Evolutionary conservation across 2,329 filamentous ascomycete genomes (phyloP), one percentile per base, ranked within the genome.

Genomic region (Verticillium zaregamsianum): DNA sequence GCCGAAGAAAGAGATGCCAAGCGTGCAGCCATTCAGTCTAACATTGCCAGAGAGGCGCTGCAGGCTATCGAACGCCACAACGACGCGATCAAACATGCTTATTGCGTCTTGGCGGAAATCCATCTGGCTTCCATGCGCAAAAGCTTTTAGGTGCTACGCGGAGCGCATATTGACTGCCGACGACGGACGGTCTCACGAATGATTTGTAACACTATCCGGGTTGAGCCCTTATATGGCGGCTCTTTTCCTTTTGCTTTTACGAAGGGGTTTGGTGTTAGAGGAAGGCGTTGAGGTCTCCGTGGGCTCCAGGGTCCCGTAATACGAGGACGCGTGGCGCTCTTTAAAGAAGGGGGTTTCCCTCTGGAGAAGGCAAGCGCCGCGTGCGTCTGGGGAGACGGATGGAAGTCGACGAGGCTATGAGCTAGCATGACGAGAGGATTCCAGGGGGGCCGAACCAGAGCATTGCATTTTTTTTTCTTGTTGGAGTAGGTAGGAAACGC

Each of bases 401-500:
- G 54, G 54, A 32, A 55, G 25, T 25, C 54, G 14, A 33, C 31
- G 54, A 55, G 28, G 54, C 28, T 55, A 55, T n/a, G 54, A 55
- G 5, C 17, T 55, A 25, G 54, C 25, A 52, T 52, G 45, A 52
- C 45, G 20, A 52, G 20, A 52, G 45, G 31, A n/a, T 49, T 49
- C 40, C 17, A 49, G 54, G 54, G 20, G 20, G 45, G 20, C 20
- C 45, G 20, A 28, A 23, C n/a, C 45, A 52, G 45, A 20, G 23
- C 20, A 52, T 49, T 49, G n/a, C 28, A 25, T 61, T 55, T 55
- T 32, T 59, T 52, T 52, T 52, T 52, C 45, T 23, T 52, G 45
- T 23, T 59, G 60, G 62, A 63, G 62, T 59, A 62, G 37, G 60
- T 59, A 59, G 59, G 62, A 55, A 32, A 54, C 54, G 57, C 55